These are phyloP conservation scores for Colletotrichum tropicicola DNA, from an alignment of 2,329 filamentous ascomycete genomes.

Conservation along the genomic window DNA sequence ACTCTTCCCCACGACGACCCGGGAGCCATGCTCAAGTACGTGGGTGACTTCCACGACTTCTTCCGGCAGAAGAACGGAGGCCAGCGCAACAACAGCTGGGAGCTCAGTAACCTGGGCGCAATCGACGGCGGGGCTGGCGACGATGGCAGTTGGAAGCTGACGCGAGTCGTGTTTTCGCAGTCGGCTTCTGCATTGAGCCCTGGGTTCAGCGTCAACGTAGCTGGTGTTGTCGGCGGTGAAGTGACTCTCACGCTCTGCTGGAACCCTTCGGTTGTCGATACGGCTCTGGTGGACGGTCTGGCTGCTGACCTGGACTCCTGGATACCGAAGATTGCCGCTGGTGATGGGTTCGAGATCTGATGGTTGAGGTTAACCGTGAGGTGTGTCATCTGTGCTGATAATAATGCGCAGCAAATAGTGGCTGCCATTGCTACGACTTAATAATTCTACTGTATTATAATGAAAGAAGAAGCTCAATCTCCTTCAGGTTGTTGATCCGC, in stretches of 20 bases:
- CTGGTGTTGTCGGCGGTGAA: slow-evolving; percentile 50
- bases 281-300: slow-evolving; percentile 46
- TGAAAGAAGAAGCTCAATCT: slow-evolving; percentile 31
- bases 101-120: slow-evolving; percentile 62
- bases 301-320: slow-evolving; percentile 45
- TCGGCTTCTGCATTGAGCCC: slow-evolving; percentile 53
- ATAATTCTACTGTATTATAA: too few species aligned
- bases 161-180: slow-evolving; percentile 60
- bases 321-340: slow-evolving; percentile 36
- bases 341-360: too few species aligned
- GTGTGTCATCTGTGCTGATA: too few species aligned
- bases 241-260: slow-evolving; percentile 56
- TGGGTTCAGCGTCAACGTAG: slow-evolving; percentile 55
- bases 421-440: too few species aligned
- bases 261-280: slow-evolving; percentile 55
- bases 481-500: slow-evolving; percentile 28
- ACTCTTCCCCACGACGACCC: slow-evolving; percentile 53
- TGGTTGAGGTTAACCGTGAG: too few species aligned
- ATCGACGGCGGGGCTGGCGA: slow-evolving; percentile 37
- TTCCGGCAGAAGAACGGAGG: slow-evolving; percentile 52
- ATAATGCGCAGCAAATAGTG: too few species aligned
- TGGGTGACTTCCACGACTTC: slow-evolving; percentile 53
- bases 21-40: slow-evolving; percentile 49
- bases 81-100: slow-evolving; percentile 54
- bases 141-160: slow-evolving; percentile 44